Evolutionary conservation across 257 asterid genomes (phyloP).

Genomic region (Solanum rostratum): DNA sequence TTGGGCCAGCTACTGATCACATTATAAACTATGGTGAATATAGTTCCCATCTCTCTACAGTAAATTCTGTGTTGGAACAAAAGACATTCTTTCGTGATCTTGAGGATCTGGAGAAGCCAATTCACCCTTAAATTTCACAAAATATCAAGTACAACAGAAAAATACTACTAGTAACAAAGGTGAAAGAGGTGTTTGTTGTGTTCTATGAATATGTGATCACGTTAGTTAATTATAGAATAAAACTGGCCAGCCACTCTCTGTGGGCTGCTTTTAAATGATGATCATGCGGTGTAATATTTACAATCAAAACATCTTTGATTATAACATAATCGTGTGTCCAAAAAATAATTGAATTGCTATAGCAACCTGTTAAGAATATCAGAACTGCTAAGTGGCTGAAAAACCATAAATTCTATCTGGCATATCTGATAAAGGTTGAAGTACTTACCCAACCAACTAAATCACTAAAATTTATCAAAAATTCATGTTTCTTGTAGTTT

Average conservation of each 20-base stretch:
- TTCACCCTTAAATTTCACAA: not conserved
- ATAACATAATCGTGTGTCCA: not conserved
- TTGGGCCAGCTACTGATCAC: conserved; percentile 57
- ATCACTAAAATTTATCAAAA: too few species aligned
- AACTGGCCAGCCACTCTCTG: not conserved
- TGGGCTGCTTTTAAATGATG: not conserved
- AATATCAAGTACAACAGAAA: not conserved
- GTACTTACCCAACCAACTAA: too few species aligned
- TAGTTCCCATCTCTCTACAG: not conserved
- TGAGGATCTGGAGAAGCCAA: conserved; percentile 76
- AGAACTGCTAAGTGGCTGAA: too few species aligned
- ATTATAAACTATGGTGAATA: not conserved
- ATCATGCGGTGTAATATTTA: not conserved
- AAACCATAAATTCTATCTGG: too few species aligned
- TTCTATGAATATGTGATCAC: not conserved
- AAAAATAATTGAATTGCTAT: too few species aligned
- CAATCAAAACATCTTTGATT: not conserved
- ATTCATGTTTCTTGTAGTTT: too few species aligned
- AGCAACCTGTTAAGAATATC: too few species aligned
- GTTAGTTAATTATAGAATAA: not conserved
- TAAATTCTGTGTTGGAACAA: conserved; percentile 71
- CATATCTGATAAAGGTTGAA: too few species aligned
- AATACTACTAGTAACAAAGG: not conserved
- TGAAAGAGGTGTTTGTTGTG: not conserved
- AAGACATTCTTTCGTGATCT: conserved; percentile 68